Conservation (phyloP, 306 rosid genomes). For the Gastrolobium bilobum region DNA sequence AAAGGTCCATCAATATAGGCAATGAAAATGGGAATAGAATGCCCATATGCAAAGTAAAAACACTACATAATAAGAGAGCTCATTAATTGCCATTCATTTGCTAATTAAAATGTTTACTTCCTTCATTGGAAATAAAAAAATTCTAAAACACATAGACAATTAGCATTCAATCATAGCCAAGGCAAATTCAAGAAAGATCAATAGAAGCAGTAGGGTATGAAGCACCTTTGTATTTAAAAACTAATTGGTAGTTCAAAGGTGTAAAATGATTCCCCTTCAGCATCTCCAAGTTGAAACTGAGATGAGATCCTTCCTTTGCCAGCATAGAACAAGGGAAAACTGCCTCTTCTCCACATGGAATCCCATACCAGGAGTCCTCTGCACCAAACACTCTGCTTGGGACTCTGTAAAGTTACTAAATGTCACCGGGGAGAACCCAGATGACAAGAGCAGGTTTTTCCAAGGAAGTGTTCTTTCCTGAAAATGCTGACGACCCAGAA, state of each 20-base stretch:
- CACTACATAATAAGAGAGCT: constrained; percentile 50
- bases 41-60: constrained; percentile 48
- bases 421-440: constrained; percentile 73
- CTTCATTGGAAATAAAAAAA: constrained; percentile 63
- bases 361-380: constrained; percentile 78
- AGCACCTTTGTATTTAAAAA: constrained; percentile 67
- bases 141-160: constrained; percentile 77
- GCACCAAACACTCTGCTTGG: constrained; percentile 90
- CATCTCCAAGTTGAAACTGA: constrained; percentile 88
- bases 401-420: constrained; percentile 88
- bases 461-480: constrained; percentile 65
- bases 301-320: constrained; percentile 86
- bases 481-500: constrained; percentile 56
- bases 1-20: constrained; percentile 42
- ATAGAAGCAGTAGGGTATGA: constrained; percentile 57
- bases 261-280: constrained; percentile 56
- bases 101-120: constrained; percentile 61
- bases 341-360: constrained; percentile 82
- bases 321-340: constrained; percentile 78
- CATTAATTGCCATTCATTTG: constrained; percentile 69
- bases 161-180: constrained; percentile 65
- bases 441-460: constrained; percentile 59
- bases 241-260: constrained; percentile 54
- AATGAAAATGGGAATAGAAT: constrained; percentile 16
- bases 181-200: constrained; percentile 55